Percentiles rank a stretch among this genome's conserved stretches.
Evolutionary conservation across 345 rosid genomes (phyloP).

Genomic region (Stellera chamaejasme): DNA sequence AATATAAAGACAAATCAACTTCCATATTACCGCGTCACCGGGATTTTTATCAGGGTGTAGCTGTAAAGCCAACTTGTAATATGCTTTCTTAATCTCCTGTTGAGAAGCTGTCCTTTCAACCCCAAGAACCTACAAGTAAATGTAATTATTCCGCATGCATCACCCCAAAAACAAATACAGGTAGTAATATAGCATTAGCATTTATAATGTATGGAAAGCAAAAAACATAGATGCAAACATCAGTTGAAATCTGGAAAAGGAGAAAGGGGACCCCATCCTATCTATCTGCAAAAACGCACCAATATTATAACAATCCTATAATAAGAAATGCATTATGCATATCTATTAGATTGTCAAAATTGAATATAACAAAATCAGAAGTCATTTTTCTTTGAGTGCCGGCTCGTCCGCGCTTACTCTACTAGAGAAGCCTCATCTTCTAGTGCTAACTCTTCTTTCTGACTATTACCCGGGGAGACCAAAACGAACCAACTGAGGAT

Average conservation of each 20-base stretch:
- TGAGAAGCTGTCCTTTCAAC: conserved; percentile 61
- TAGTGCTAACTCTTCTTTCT: too few relatives aligned
- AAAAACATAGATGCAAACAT: neutral
- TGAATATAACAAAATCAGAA: too few relatives aligned
- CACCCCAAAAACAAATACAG: neutral
- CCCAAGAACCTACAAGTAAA: conserved; percentile 58
- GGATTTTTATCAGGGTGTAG: conserved; percentile 96
- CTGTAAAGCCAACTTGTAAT: conserved; percentile 70
- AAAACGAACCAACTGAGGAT: too few relatives aligned
- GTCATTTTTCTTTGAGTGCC: too few relatives aligned
- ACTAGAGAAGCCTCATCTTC: too few relatives aligned
- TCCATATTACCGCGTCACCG: conserved; percentile 59
- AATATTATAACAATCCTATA: too few relatives aligned
- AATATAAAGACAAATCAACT: neutral
- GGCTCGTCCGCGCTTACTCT: too few relatives aligned
- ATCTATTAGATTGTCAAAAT: too few relatives aligned
- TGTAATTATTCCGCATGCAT: conserved; percentile 2
- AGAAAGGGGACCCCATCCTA: too few relatives aligned
- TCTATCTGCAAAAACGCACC: too few relatives aligned
- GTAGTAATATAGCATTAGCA: neutral
- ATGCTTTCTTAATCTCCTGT: conserved; percentile 87
- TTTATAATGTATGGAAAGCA: neutral
- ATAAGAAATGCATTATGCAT: too few relatives aligned
- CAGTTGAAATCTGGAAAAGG: neutral
- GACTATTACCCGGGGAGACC: too few relatives aligned